A percentile compares a stretch with the other conserved stretches of the same genome.
These are phyloP conservation scores for Triticum timopheevii DNA, from an alignment of 176 grass and related monocot species.

Conservation along the genomic window DNA sequence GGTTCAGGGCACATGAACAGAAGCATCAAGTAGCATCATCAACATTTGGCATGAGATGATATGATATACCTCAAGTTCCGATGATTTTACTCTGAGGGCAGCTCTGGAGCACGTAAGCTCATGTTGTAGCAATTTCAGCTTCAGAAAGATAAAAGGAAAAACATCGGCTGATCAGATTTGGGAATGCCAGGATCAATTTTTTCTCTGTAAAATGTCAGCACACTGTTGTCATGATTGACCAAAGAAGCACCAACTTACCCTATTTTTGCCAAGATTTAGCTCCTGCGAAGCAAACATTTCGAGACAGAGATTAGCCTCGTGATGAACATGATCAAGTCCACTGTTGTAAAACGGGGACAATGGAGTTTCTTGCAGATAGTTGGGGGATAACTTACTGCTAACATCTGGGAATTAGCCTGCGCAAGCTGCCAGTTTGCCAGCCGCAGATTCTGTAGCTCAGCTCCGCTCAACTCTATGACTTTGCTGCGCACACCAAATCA, in stretches of 20 bases:
- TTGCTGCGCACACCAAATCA: conserved; percentile 34
- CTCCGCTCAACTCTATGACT: conserved; percentile 27
- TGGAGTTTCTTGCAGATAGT: neutral
- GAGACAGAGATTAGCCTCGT: neutral
- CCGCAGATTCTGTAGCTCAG: conserved; percentile 51
- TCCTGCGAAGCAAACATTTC: conserved; percentile 38
- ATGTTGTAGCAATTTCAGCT: conserved; percentile 57
- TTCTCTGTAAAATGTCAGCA: neutral
- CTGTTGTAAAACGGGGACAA: neutral
- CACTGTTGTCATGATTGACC: neutral
- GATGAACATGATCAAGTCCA: neutral
- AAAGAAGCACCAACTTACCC: conserved; percentile 32
- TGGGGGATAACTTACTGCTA: conserved; percentile 26
- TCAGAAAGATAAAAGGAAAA: neutral
- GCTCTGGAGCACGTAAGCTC: conserved; percentile 53
- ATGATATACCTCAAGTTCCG: conserved; percentile 43
- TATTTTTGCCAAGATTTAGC: conserved; percentile 46
- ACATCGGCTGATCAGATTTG: neutral
- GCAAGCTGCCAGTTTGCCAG: conserved; percentile 54
- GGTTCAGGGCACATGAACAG: neutral
- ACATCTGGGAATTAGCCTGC: conserved; percentile 42
- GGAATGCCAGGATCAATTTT: neutral
- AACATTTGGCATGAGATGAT: neutral
- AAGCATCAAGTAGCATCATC: neutral
- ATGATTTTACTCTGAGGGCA: conserved; percentile 41